Conservation (phyloP, 208 protist species). For the Trypanosoma congolense region DNA sequence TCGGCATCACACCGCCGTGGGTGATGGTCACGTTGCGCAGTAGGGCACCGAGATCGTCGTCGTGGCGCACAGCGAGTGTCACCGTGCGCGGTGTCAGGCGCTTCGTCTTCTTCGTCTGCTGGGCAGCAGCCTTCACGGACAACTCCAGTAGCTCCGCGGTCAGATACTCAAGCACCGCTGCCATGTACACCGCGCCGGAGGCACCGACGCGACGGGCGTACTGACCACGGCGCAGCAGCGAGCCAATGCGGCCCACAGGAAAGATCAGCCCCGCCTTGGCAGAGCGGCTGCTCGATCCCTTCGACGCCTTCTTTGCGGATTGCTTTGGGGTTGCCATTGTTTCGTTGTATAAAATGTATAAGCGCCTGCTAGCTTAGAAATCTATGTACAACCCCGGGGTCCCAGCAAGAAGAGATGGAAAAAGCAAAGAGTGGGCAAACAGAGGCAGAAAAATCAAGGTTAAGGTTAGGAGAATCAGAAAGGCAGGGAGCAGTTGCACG, state of each 20-base stretch:
- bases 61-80: conserved; percentile 74
- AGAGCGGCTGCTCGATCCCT: conserved; percentile 83
- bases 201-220: conserved; percentile 96
- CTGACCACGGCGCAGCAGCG: conserved; percentile 92
- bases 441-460: neutral
- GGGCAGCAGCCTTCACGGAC: conserved; percentile 69
- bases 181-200: conserved; percentile 98
- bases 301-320: conserved; percentile 62
- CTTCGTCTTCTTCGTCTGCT: conserved; percentile 61
- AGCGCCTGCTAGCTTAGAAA: neutral
- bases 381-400: neutral
- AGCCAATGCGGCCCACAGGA: conserved; percentile 97
- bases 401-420: neutral
- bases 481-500: too few relatives aligned
- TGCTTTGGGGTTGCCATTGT: conserved; percentile 61
- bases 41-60: conserved; percentile 65
- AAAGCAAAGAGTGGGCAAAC: conserved; percentile 6
- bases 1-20: conserved; percentile 76
- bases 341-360: neutral
- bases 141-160: conserved; percentile 82
- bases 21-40: conserved; percentile 74
- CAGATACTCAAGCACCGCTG: conserved; percentile 98
- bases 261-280: conserved; percentile 97
- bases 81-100: conserved; percentile 70
- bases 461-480: too few relatives aligned